Evolutionary conservation across 805 yeast genomes (phyloP).

Genomic region (Zygosaccharomyces bailii): DNA sequence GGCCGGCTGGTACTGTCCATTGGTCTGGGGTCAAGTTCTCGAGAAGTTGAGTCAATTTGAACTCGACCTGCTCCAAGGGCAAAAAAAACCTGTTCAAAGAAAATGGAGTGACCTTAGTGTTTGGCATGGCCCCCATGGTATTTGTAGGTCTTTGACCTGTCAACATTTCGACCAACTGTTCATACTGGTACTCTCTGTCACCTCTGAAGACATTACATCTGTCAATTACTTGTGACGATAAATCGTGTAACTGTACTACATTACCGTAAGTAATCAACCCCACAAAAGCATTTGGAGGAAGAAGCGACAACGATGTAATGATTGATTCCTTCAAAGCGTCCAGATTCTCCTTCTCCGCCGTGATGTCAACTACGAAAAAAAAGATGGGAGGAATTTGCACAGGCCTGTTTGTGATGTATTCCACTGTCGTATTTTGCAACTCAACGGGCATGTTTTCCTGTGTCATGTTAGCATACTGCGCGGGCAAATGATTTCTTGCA

Average conservation of each 20-base stretch:
- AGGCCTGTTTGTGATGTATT: constrained; percentile 78
- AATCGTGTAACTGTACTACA: constrained; percentile 85
- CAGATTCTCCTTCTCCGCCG: constrained; percentile 86
- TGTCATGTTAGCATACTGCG: constrained; percentile 72
- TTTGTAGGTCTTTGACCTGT: constrained; percentile 50
- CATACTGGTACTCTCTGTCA: constrained; percentile 67
- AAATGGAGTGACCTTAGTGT: constrained; percentile 40
- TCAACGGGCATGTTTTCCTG: constrained; percentile 80
- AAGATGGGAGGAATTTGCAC: constrained; percentile 83
- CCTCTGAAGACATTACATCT: constrained; percentile 86
- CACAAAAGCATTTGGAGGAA: constrained; percentile 86
- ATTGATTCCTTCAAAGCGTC: constrained; percentile 79
- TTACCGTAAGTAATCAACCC: constrained; percentile 86
- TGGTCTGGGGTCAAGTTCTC: constrained; percentile 77
- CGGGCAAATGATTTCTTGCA: constrained; percentile 74
- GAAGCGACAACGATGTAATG: constrained; percentile 65
- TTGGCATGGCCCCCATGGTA: constrained; percentile 28
- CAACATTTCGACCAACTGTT: constrained; percentile 58
- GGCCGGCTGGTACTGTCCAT: constrained; percentile 84
- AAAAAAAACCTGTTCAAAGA: constrained; percentile 61
- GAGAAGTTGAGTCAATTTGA: constrained; percentile 71
- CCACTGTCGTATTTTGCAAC: constrained; percentile 72
- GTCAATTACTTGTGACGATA: constrained; percentile 62
- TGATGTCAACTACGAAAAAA: constrained; percentile 79
- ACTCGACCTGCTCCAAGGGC: constrained; percentile 76